Evolutionary conservation across 1,139 yeast species (phyloP), one percentile per base, ranked within the genome.

Genomic region (Scheffersomyces quercinus): DNA sequence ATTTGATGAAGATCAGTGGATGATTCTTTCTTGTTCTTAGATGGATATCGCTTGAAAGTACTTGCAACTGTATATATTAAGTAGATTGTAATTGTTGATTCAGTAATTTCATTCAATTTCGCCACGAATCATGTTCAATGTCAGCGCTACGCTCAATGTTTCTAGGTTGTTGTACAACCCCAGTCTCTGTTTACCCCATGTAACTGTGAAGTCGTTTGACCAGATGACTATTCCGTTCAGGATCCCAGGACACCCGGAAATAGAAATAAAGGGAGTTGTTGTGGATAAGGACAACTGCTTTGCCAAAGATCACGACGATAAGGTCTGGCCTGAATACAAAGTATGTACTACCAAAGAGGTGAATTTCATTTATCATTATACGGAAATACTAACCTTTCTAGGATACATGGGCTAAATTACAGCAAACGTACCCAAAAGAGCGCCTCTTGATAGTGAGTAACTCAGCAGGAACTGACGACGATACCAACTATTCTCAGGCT

Each of bases 271-370:
- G 53, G 97, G 95, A 0, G 77, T 93, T 3, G 95, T 93, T 0
- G 72, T 93, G 28, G 99, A 93, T 61, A 93, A 95, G 62, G 99
- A 93, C 65, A 95, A 93, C 62, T 93, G 98, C 59, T 87, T 93
- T 62, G 96, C 99, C 4, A 76, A 78, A 52, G 95, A 95, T 38
- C 87, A 88, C 47, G 86, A 83, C 45, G 86, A 85, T 53, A 78
- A 81, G 47, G 86, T 93, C 2, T 90, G 90, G 88, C 90, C 88
- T 0, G 86, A 68, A 2, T 89, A 90, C 56, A 54, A 56, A 36
- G 68, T 60, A 51, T 42, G 68, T 62, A 28, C 11, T 13, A 13
- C 13, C 13, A 13, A 2, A 13, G 13, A 13, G 13, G 26, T 20
- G 26, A 20, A 20, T 28, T 40, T 12, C 8, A 11, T 5, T n/a